Base-by-base conservation (phyloP, 306 rosid species). In the Fagus crenata region DNA sequence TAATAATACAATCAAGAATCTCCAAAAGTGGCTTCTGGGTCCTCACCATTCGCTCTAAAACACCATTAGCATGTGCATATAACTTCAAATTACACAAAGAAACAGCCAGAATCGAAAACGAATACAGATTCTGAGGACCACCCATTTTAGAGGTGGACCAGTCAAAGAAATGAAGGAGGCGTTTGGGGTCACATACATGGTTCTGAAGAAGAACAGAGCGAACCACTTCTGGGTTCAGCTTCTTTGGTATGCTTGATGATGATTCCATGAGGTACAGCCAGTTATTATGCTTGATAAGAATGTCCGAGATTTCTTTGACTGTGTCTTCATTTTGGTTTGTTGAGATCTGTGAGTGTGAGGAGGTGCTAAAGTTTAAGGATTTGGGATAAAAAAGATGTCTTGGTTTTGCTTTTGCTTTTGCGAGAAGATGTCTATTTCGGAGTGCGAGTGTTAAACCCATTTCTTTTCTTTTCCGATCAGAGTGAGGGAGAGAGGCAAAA, bases 61-160 rank as follows among this genome's bases (percentile, higher is more conserved):
- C 58, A 13, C 72, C 74, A 73, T 69, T 40, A 33, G 85, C 88
- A n/a, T 49, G 81, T 2, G 69, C 68, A 49, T 74, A 80, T 1
- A 78, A 63, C 42, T 55, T 79, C 7, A 76, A 87, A 80, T 84
- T 85, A 68, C 87, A 89, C 4, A 89, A 81, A 33, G 63, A 39
- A 82, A 89, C 71, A 17, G 77, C 89, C 65, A 89, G 82, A 84
- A 85, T 49, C 56, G 90, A 87, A 15, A 78, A 83, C 0, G 79
- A 67, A 63, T 78, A 67, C 80, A 87, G 72, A 75, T 79, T 60
- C 32, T 81, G 85, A 3, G 78, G 78, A n/a, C 53, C 67, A 78
- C 89, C 88, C 78, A 83, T 49, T 39, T 76, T 1, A 65, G 32
- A 65, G 17, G 71, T 0, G 59, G 88, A 76, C 88, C 90, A 87